Base-by-base conservation (phyloP, 176 grass and related monocot genomes). In the Canna indica region DNA sequence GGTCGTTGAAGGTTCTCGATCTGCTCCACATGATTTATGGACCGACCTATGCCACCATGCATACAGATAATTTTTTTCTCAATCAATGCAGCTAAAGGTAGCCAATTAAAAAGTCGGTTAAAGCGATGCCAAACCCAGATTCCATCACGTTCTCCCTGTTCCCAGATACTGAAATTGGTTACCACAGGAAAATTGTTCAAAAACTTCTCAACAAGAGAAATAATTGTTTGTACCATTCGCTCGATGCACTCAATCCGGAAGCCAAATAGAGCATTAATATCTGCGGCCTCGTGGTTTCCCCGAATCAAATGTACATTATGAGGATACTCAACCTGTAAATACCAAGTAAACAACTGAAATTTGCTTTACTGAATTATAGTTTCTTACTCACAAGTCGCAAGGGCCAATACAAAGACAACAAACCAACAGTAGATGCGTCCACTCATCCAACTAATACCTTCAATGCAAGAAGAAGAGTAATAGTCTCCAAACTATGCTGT, bases 61-160 rank as follows among this genome's bases (percentile, higher is more conserved):
- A 96, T 96, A 74, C 93, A 96, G 13, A 96, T 96, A 83, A 96
- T 96, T 78, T 96, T 96, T 78, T 86, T 88, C 77, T 96, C 93
- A 66, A 96, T 91, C 83, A 91, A 64, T 45, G 93, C 93, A 69
- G 93, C 85, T 71, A 96, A 85, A 83, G 93, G 93, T 75, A 96
- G 79, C 93, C 93, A 96, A 81, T 96, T 91, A 80, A 96, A 96
- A 62, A 96, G 78, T 46, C 86, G 85, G 74, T 96, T 96, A 47
- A 96, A 65, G 8, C 93, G 83, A 53, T 96, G 93, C 93, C 93
- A 96, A 39, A 83, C 85, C 93, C 88, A 96, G 73, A 96, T 91
- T 67, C 93, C 93, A 85, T 96, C 93, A 15, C 88, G 73, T 56
- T 96, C 93, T 73, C 93, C 93, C 93, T 96, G 69, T 77, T 76